Base-by-base conservation (phyloP, 2,329 filamentous ascomycete genomes). In the Zymoseptoria crescenta region DNA sequence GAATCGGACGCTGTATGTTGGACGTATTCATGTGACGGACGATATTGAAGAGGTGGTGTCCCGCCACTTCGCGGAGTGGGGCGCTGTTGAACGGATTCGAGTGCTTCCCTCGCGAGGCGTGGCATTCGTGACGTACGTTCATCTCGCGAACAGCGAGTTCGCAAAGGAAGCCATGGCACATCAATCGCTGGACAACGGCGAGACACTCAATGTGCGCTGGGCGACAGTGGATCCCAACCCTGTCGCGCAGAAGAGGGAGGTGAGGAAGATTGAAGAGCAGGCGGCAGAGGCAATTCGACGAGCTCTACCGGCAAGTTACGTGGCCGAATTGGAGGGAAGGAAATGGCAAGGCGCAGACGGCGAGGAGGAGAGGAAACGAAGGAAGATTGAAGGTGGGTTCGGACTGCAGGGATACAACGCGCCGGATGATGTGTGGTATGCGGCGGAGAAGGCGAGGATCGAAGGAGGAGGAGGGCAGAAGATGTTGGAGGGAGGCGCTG, bases 31-130 rank as follows among this genome's bases (percentile, higher is more conserved):
- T 73, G 93, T 96, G 41, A 93, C 87, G 10, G 94, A 97, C 73
- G 93, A 97, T 70, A 96, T 97, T 62, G 93, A 99, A 72, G 94
- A 99, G 75, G 84, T 97, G 41, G 93, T 97, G 5, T 87, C 93
- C 29, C 82, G 95, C 13, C 94, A 99, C 75, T 96, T 97, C 72
- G 88, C 91, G 24, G 94, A 99, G 81, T 99, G 92, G 92, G 94
- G 94, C 0, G 88, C 92, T 69, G 80, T 99, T 54, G 93, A 97
- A 73, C 84, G 94, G 51, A 78, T 87, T 52, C 87, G 94, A 28
- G 93, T 97, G 1, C 79, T 99, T 13, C 96, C 95, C 59, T 87
- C 85, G 0, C 80, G 93, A 49, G 95, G 94, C 57, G 94, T 99
- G 20, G 95, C 87, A 0, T 99, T 99, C 73, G 87, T 99, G 58